Evolutionary conservation across 352 stramenopile genomes (phyloP), one percentile per base, ranked within the genome.

Genomic region (Globisporangium okanoganense): DNA sequence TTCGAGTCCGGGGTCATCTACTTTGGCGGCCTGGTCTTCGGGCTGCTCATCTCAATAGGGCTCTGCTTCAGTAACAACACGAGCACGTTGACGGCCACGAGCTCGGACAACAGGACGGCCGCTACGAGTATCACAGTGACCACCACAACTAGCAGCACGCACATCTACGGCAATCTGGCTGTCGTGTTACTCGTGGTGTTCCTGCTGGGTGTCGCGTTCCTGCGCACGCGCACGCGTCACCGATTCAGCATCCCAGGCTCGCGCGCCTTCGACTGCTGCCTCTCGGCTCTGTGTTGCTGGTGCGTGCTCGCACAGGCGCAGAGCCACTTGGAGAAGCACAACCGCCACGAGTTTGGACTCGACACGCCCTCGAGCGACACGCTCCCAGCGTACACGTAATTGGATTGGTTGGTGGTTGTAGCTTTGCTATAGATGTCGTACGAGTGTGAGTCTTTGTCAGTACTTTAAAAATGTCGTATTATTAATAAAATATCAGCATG

Each of bases 221-320:
- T 85, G 36, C 75, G 72, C 18, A 59, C 63, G 48, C 64, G 73
- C 31, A 78, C 77, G 25, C 75, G 79, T n/a, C 64, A 65, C 13
- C 55, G 14, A 7, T 79, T 87, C 33, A 70, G 66, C 24, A 78
- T 88, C 41, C 66, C 64, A 25, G 79, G 79, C 35, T 73, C 68
- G 5, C 36, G 53, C 0, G 41, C 65, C 2, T 47, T 64, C n/a
- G 79, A 88, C 60, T 78, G 65, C 22, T 22, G 73, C 31, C 60
- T 71, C 0, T 79, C 72, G 33, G 65, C 72, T 44, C 76, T 56
- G 31, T 88, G 76, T 62, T 77, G 63, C 53, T 86, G 75, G 64
- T 88, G 79, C 56, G 68, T 75, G 10, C 66, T 88, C 38, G 70
- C 76, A 16, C 79, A 88, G 64, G 62, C 85, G 52, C 60, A 78